phyloP scores from a whole-genome alignment of 2,329 filamentous ascomycete species.

The Colletotrichum ledebouriae region DNA sequence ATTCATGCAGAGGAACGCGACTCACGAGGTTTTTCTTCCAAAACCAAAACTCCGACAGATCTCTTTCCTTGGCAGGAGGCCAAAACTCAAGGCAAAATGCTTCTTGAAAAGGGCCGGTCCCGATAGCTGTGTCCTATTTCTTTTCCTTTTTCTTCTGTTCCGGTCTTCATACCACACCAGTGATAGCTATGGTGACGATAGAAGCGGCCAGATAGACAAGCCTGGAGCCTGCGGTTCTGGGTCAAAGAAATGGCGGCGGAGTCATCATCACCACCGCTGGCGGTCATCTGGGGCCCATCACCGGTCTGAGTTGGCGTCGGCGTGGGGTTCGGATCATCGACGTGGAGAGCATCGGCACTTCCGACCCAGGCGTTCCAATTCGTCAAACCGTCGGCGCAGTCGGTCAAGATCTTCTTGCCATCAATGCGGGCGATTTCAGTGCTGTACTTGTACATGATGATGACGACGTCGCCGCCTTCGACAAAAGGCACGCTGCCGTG shows the following conservation, averaged over 20 bases:
- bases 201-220: not conserved
- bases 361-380: conserved; percentile 44
- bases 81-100: too few relatives aligned
- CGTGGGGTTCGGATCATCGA: conserved; percentile 34
- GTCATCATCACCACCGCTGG: not conserved
- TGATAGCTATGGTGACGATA: conserved; percentile 1
- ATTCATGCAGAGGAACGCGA: too few relatives aligned
- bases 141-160: too few relatives aligned
- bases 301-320: conserved; percentile 36
- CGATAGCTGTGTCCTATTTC: too few relatives aligned
- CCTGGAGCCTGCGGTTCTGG: not conserved
- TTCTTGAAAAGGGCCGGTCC: too few relatives aligned
- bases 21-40: too few relatives aligned
- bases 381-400: conserved; percentile 31
- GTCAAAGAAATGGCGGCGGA: conserved; percentile 2
- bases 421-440: conserved; percentile 37
- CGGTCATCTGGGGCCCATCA: conserved; percentile 27
- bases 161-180: conserved; percentile 6
- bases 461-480: conserved; percentile 49
- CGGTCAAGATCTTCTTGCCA: conserved; percentile 25
- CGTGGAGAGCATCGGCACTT: conserved; percentile 27
- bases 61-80: too few relatives aligned
- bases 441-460: conserved; percentile 49
- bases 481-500: conserved; percentile 48
- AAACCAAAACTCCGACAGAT: too few relatives aligned